Base-by-base conservation (phyloP, 2,329 filamentous ascomycete genomes). In the Fusarium vanettenii region DNA sequence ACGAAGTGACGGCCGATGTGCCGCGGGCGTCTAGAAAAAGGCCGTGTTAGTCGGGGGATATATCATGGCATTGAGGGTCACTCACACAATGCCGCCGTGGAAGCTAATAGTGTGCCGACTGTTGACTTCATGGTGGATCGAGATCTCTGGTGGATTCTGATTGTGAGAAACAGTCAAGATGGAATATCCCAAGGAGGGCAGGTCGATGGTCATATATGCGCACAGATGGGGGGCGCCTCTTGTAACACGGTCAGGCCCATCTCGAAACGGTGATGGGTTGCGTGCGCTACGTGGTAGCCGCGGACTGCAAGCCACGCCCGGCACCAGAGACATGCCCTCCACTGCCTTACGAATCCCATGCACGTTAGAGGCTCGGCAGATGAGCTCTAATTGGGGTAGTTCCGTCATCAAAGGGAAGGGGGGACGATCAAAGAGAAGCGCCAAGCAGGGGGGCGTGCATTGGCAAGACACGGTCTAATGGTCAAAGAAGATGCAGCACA, bases 1-100 rank as follows among this genome's bases (percentile, higher is more conserved):
- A 78, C 4, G 79, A 75, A 25, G 81, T 79, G 29, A 76, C 75
- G 56, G 81, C 81, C 7, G 67, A 75, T 20, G 70, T 70, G 13
- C 65, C 68, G 18, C 67, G 61, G 11, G 70, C 70, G 60, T 75
- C 81, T 82, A 39, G 27, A 29, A 25, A 45, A 22, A 27, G 22
- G 14, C 9, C 22, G 9, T 66, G 67, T 78, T 66, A 73, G 67
- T 66, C 45, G 37, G 20, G 18, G 39, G 16, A 8, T 9, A 20
- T 11, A 52, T 55, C 20, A 31, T 25, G 31, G 16, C 29, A 39
- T 18, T 27, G 11, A 52, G 27, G n/a, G 45, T 14, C 16, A 76
- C 75, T 76, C 74, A 77, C 78, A 79, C 22, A 79, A 64, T 31
- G 62, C 65, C 45, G 50, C 62, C 50, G 50, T 57, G 27, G 65